Conservation (phyloP, 1,284 basidiomycete species). For the Coriolopsis trogii region DNA sequence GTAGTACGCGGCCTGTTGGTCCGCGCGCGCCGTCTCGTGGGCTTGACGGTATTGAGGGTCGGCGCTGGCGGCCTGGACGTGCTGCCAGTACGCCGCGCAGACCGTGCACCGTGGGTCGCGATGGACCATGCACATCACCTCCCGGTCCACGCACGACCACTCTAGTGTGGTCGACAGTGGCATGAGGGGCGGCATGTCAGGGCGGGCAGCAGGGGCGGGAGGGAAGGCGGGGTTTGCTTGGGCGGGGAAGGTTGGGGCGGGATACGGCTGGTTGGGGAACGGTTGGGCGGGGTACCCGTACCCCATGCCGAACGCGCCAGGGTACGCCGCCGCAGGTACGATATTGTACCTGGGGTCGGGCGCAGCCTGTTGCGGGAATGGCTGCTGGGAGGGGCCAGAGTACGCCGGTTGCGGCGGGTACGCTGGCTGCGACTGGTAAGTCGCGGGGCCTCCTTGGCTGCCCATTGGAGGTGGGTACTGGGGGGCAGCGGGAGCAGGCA, state of each 20-base stretch:
- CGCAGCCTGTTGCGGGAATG: too few species aligned
- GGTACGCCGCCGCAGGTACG: neutral
- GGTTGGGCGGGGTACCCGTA: neutral
- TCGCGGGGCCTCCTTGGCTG: neutral
- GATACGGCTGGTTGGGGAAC: neutral
- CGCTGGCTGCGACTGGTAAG: neutral
- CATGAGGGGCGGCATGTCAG: neutral
- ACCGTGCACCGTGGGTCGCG: neutral
- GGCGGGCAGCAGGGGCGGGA: neutral
- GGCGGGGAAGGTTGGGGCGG: neutral
- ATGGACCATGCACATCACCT: neutral
- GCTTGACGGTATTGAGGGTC: neutral
- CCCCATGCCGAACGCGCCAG: neutral
- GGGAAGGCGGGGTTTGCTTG: neutral
- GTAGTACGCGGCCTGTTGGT: neutral
- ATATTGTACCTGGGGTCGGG: neutral
- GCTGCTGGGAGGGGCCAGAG: too few species aligned
- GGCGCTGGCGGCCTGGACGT: neutral
- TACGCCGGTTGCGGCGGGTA: too few species aligned
- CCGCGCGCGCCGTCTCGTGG: neutral
- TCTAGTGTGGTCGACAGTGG: neutral
- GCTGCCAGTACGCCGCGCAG: neutral
- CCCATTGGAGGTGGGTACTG: neutral
- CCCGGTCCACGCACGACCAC: neutral
- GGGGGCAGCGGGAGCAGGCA: neutral